Evolutionary conservation across 306 rosid genomes (phyloP).

Genomic region (Cajanus cajan): DNA sequence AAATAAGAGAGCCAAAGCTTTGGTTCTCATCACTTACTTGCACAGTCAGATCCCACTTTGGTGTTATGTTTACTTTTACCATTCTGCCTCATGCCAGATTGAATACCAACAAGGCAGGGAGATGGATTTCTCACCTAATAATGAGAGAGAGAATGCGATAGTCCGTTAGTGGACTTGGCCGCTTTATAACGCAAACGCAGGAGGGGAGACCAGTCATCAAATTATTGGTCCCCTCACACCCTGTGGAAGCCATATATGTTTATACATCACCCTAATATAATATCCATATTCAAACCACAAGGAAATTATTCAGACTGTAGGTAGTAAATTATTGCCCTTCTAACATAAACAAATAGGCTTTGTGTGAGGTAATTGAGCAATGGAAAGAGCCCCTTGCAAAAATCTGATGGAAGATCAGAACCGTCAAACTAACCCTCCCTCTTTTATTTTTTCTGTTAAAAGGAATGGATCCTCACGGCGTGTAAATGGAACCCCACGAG

Average conservation of each 20-base stretch:
- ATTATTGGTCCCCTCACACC: conserved; percentile 43
- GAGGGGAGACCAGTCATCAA: conserved; percentile 64
- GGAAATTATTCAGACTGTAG: neutral
- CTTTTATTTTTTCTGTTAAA: neutral
- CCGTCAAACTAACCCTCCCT: neutral
- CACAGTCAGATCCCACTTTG: conserved; percentile 76
- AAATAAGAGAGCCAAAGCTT: conserved; percentile 43
- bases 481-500: conserved; percentile 27
- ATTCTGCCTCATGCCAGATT: conserved; percentile 41
- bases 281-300: conserved; percentile 1
- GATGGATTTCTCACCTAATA: conserved; percentile 44
- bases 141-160: conserved; percentile 34
- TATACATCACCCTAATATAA: neutral
- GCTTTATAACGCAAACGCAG: conserved; percentile 54
- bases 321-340: neutral
- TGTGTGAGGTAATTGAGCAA: neutral
- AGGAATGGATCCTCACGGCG: conserved; percentile 2
- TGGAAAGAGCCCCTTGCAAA: neutral
- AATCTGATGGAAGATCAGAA: neutral
- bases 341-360: neutral
- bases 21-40: conserved; percentile 53
- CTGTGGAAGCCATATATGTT: neutral
- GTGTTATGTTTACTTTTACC: conserved; percentile 51
- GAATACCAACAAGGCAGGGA: conserved; percentile 59
- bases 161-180: conserved; percentile 35